Conservation (phyloP, 257 asterid species). For the Coffea canephora region DNA sequence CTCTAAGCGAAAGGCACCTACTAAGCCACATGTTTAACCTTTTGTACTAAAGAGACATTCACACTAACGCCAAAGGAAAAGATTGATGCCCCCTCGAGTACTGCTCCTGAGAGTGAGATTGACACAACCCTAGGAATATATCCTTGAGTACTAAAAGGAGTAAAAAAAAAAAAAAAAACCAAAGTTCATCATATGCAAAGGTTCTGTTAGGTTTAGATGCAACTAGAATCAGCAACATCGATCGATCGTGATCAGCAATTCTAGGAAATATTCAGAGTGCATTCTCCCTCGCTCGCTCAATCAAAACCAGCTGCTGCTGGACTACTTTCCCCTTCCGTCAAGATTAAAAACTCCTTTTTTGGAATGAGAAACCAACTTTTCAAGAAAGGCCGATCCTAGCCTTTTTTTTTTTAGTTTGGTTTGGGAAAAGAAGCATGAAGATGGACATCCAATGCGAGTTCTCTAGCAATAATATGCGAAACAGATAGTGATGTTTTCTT, state of each 20-base stretch:
- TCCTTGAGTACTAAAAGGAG: conserved; percentile 15
- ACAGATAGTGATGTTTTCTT: conserved; percentile 35
- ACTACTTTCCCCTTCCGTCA: conserved; percentile 24
- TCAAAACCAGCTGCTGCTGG: background rate
- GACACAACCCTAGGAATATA: conserved; percentile 34
- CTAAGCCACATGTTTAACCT: conserved; percentile 38
- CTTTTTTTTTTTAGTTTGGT: background rate
- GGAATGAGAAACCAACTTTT: conserved; percentile 19
- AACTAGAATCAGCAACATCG: background rate
- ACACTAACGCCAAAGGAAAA: conserved; percentile 37
- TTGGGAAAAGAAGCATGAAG: conserved; percentile 28
- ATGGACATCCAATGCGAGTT: conserved; percentile 3
- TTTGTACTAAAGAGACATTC: conserved; percentile 53
- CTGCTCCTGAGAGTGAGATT: conserved; percentile 7
- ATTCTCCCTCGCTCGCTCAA: background rate
- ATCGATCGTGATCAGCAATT: background rate
- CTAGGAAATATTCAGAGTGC: conserved; percentile 7
- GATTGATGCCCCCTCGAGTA: conserved; percentile 28
- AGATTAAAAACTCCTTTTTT: conserved; percentile 11
- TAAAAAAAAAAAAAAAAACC: background rate
- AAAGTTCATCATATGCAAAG: background rate
- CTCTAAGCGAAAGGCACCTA: conserved; percentile 37
- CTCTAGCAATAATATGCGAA: conserved; percentile 22
- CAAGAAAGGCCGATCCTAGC: conserved; percentile 31
- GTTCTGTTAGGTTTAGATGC: background rate